A percentile compares a stretch with the other conserved stretches of the same genome.
phyloP scores from a whole-genome alignment of 192 early-diverging fungal genomes.

The Linnemannia schmuckeri region DNA sequence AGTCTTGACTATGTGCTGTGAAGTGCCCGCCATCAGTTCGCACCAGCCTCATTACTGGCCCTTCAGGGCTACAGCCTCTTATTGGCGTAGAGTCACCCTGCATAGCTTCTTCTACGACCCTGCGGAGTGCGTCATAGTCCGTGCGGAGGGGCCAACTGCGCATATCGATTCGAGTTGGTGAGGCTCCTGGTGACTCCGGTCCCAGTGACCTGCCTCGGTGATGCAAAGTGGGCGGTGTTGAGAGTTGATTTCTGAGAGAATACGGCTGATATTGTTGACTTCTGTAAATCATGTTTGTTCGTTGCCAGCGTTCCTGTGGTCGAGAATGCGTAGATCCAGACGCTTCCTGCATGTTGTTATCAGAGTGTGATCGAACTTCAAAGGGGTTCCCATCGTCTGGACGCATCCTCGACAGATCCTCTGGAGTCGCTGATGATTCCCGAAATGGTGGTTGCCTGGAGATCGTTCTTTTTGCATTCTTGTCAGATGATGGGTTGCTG shows the following conservation, averaged over 20 bases:
- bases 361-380: conserved; percentile 3
- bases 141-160: not conserved
- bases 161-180: not conserved
- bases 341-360: not conserved
- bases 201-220: conserved; percentile 13
- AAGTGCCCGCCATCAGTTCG: not conserved
- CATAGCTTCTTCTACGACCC: not conserved
- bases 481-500: not conserved
- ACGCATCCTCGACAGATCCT: not conserved
- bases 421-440: not conserved
- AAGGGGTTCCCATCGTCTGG: conserved; percentile 20
- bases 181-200: not conserved
- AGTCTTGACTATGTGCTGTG: not conserved
- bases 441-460: not conserved
- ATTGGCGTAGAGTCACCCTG: no score
- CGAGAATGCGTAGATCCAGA: not conserved
- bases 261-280: conserved; percentile 10
- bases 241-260: not conserved
- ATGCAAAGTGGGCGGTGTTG: conserved; percentile 12
- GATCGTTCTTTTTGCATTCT: conserved; percentile 1
- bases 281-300: not conserved
- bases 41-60: not conserved
- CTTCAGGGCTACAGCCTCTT: not conserved
- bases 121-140: not conserved
- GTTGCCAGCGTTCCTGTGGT: not conserved